Evolutionary conservation across 495 filamentous ascomycete species (phyloP).

Genomic region (Penicillium bialowiezense): DNA sequence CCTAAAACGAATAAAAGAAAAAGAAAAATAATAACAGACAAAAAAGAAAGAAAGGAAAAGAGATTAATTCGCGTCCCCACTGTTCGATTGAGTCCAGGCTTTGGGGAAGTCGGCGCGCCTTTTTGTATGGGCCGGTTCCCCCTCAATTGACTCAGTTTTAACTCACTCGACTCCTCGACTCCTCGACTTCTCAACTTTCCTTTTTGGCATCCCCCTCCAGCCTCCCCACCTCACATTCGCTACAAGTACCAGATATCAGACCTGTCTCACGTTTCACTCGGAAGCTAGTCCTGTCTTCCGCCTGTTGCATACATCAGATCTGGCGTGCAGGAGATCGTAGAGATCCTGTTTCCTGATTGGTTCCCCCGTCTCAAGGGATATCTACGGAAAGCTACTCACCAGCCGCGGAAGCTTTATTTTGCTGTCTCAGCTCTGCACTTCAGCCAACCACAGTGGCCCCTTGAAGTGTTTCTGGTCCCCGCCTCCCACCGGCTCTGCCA

Average conservation of each 20-base stretch:
- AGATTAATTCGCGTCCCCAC: background rate
- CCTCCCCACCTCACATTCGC: background rate
- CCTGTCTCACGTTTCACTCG: conserved; percentile 8
- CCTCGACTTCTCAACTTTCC: background rate
- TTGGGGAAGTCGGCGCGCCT: background rate
- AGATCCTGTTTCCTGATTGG: conserved; percentile 2
- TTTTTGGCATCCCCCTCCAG: background rate
- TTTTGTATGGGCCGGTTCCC: conserved; percentile 5
- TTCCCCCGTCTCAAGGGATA: conserved; percentile 3
- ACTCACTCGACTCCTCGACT: background rate
- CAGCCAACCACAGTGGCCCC: conserved; percentile 1
- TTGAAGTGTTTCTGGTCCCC: conserved; percentile 1
- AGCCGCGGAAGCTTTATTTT: conserved; percentile 7
- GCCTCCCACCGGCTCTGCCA: background rate
- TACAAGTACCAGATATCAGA: conserved; percentile 4
- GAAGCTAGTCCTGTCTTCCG: conserved; percentile 1
- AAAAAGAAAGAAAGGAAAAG: background rate
- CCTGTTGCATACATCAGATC: conserved; percentile 12
- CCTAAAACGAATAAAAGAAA: too few relatives aligned
- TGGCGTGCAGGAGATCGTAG: conserved; percentile 9
- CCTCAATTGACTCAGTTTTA: background rate
- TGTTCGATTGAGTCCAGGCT: background rate
- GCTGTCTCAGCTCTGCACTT: conserved; percentile 8
- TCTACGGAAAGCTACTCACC: background rate
- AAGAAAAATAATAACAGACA: too few relatives aligned